Base-by-base conservation (phyloP, 495 filamentous ascomycete genomes). In the Tetracladium marchalianum region DNA sequence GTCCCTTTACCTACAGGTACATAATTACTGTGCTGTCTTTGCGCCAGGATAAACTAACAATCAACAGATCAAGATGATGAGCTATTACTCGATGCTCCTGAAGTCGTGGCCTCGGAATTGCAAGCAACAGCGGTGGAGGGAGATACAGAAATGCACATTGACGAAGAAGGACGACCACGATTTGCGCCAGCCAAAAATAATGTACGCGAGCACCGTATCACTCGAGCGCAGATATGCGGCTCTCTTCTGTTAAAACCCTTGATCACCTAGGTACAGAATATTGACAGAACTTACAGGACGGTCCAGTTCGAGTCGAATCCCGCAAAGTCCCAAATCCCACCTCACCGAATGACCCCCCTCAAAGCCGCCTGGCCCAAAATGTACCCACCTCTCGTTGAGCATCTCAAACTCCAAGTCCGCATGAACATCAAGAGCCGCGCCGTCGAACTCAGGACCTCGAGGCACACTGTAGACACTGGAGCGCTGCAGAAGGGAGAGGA, bases 401-500 rank as follows among this genome's bases (percentile, higher is more conserved):
- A 98, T 61, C 76, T 96, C 51, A 87, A 90, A 54, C 75, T 98
- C 27, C 90, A 95, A 68, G 86, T 95, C 35, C 84, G 87, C 42
- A 95, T 97, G 90, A 95, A 96, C 66, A 63, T 88, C 46, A 90
- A 89, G 65, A 80, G 76, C 59, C 79, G 78, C 49, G 69, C 81
- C 0, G 85, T 98, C 11, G 92, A 98, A 66, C 66, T 98, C 39
- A 79, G 90, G 17, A 89, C 85, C 10, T 89, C 83, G 35, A 78
- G 78, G 48, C 73, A 77, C 57, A 95, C 90, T 10, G 76, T 73
- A 11, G 81, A 86, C 55, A 68, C 76, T 16, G 81, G 78, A 4
- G 83, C 90, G 7, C 68, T 97, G 24, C 92, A 97, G 67, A 94
- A 95, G 58, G 92, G 90, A 18, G 90, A 87, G 39, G 92, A 97